phyloP scores from a whole-genome alignment of 2,329 filamentous ascomycete genomes.

The Colletotrichum theobromicola region DNA sequence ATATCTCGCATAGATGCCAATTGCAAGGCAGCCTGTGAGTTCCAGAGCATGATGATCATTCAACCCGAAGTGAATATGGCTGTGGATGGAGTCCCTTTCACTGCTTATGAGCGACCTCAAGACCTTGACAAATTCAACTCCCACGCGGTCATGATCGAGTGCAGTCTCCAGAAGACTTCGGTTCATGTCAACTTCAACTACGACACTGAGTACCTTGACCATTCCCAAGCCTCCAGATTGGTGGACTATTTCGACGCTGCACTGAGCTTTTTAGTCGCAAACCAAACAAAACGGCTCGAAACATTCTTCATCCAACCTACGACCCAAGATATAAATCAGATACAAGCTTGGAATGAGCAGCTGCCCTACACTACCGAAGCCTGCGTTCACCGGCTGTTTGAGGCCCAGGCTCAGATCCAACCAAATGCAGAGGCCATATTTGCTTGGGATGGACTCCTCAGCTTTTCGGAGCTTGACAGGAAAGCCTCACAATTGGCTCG shows the following conservation, averaged over 20 bases:
- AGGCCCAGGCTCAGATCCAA: not conserved
- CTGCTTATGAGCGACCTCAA: not conserved
- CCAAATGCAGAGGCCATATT: slow-evolving; percentile 11
- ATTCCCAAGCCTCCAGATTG: not conserved
- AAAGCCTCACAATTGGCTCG: slow-evolving; percentile 22
- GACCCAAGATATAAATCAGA: not conserved
- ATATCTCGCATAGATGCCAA: slow-evolving; percentile 24
- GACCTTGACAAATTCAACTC: slow-evolving; percentile 15
- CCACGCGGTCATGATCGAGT: slow-evolving; percentile 9
- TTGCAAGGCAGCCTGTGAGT: slow-evolving; percentile 5
- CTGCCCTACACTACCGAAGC: not conserved
- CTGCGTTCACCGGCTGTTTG: slow-evolving; percentile 1
- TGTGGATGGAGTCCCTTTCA: not conserved
- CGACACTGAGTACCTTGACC: not conserved
- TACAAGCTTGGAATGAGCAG: not conserved
- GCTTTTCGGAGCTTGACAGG: slow-evolving; percentile 23
- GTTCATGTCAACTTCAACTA: not conserved
- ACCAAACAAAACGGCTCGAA: not conserved
- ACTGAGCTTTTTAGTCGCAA: not conserved
- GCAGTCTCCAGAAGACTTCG: not conserved
- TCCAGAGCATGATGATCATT: slow-evolving; percentile 20
- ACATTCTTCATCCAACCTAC: not conserved
- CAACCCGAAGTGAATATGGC: slow-evolving; percentile 22
- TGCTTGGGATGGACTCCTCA: slow-evolving; percentile 27
- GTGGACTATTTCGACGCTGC: slow-evolving; percentile 8